phyloP scores from a whole-genome alignment of 2,329 filamentous ascomycete genomes.

The Fusarium sp. region DNA sequence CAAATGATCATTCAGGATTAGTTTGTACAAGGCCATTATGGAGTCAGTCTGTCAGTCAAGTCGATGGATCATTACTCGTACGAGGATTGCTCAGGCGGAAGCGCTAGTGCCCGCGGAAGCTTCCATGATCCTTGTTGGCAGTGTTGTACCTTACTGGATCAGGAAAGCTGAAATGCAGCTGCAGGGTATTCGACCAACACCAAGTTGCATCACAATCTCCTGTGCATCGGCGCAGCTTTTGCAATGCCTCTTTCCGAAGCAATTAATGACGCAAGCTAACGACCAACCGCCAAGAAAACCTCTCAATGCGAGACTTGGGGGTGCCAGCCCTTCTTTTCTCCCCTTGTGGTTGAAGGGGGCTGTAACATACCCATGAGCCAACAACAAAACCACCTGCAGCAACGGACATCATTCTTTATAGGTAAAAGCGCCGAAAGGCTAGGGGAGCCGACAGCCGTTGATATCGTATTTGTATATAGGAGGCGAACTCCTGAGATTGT shows the following conservation, averaged over 20 bases:
- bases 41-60: neutral
- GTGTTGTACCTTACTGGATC: neutral
- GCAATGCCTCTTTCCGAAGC: neutral
- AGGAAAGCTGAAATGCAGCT: neutral
- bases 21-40: neutral
- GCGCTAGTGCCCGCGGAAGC: neutral
- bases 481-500: neutral
- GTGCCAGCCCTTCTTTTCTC: neutral
- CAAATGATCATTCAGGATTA: neutral
- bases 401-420: neutral
- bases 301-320: neutral
- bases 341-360: neutral
- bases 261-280: neutral
- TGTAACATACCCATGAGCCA: neutral
- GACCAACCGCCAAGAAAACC: neutral
- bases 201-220: neutral
- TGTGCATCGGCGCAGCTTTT: neutral
- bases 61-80: neutral
- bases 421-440: neutral
- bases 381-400: neutral
- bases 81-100: neutral
- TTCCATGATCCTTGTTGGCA: neutral
- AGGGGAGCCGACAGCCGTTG: accelerated
- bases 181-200: neutral
- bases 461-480: neutral